These are phyloP conservation scores for Ceratocystis alfenasii DNA, from an alignment of 2,329 filamentous ascomycete genomes.

Conservation along the genomic window DNA sequence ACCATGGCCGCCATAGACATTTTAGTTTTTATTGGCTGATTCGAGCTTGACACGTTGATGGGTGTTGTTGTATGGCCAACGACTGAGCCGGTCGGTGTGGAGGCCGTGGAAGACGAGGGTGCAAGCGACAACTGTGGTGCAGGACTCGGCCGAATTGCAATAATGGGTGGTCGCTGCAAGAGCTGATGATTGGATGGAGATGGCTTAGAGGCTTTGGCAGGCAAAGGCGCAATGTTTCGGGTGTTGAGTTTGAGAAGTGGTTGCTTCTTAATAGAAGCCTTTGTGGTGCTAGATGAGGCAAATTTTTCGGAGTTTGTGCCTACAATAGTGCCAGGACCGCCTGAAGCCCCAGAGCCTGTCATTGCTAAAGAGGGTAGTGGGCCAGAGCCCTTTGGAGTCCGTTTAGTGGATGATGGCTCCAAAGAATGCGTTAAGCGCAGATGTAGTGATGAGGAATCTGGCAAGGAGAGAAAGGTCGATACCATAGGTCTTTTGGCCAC, in stretches of 20 bases:
- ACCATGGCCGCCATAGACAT: conserved; percentile 40
- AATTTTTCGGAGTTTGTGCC: conserved; percentile 20
- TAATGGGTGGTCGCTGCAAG: conserved; percentile 19
- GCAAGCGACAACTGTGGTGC: conserved; percentile 11
- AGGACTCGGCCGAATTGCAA: conserved; percentile 21
- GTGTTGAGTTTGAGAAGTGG: conserved; percentile 12
- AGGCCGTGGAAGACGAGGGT: conserved; percentile 25
- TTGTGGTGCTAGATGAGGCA: conserved; percentile 18
- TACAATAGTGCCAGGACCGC: conserved; percentile 9
- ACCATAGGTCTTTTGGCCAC: neutral
- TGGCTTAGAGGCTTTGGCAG: conserved; percentile 10
- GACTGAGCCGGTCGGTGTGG: conserved; percentile 23
- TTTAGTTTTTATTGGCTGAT: conserved; percentile 26
- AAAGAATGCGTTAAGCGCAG: conserved; percentile 8
- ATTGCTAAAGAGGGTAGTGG: conserved; percentile 18
- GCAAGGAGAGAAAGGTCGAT: neutral
- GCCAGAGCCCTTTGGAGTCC: conserved; percentile 15
- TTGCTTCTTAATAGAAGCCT: conserved; percentile 6
- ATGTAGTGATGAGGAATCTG: conserved; percentile 15
- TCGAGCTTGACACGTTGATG: conserved; percentile 27
- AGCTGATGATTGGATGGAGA: conserved; percentile 4
- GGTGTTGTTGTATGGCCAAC: conserved; percentile 27
- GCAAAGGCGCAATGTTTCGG: conserved; percentile 12
- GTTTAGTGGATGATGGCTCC: conserved; percentile 20
- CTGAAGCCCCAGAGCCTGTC: conserved; percentile 10